Base-by-base conservation (phyloP, 2,329 filamentous ascomycete genomes). In the Neonectria coccinea region DNA sequence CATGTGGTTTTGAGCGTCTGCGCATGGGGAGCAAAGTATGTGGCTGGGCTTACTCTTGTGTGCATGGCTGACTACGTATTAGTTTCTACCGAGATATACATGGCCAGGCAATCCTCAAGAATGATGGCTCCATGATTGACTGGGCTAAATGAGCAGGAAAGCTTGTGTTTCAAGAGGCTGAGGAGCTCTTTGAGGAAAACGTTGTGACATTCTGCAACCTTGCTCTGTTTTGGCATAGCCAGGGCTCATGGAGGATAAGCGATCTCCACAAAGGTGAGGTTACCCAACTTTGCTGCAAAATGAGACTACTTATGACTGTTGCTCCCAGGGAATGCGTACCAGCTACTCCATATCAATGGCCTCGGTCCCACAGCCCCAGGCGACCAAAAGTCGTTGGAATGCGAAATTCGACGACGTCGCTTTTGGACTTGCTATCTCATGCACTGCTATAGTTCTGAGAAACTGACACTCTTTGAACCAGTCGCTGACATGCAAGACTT, bases 21-120 rank as follows among this genome's bases (percentile, higher is more conserved):
- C 3, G 69, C 67, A 0, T 72, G 67, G 67, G 69, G 69, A 11
- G 70, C 69, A 4, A 72, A 67, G 70, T 72, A 50, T 33, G 65
- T 4, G 3, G 2, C 11, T 8, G 14, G 2, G 3, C 27, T 11
- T 12, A 10, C 11, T 33, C 5, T 10, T n/a, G 0, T 5, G 25
- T 4, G 18, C 10, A 27, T 18, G 9, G 42, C 42, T 60, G 8
- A 61, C 16, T 12, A 5, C 31, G 11, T 10, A 1, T 22, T 1
- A 71, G 70, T 10, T 72, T 72, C 2, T 72, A 71, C 11, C 56
- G 62, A 2, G 64, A 72, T 6, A 12, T 11, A 0, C 1, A 7
- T 0, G 41, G 36, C 1, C 31, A 18, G 0, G 11, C 48, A 0
- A 33, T 5, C 0, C n/a, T 70, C 0, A 70, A 63, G 4, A 36